phyloP scores from a whole-genome alignment of 1,284 basidiomycete genomes.

The Xerocomus minutiporus region DNA sequence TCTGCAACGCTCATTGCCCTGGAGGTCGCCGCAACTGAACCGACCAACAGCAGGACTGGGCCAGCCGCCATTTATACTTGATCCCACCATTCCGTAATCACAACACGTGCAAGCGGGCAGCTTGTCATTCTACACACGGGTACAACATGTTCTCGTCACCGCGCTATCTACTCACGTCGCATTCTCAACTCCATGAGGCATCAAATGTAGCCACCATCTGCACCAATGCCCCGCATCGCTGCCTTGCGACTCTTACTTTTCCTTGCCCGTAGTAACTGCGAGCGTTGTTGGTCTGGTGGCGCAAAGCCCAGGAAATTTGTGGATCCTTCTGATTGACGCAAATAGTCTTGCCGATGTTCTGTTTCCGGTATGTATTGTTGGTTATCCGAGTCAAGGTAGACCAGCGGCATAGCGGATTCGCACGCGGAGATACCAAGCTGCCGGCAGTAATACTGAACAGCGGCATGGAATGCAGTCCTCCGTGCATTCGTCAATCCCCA shows the following conservation, averaged over 20 bases:
- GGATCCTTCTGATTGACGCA: neutral
- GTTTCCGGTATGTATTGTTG: constrained; percentile 26
- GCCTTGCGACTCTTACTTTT: constrained; percentile 49
- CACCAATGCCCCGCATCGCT: constrained; percentile 41
- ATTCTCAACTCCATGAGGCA: neutral
- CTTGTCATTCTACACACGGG: constrained; percentile 1
- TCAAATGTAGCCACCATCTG: constrained; percentile 15
- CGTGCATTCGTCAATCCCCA: constrained; percentile 59
- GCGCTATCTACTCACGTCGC: neutral
- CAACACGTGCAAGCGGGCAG: constrained; percentile 14
- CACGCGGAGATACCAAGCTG: constrained; percentile 61
- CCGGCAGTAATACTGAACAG: constrained; percentile 63
- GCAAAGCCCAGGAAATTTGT: constrained; percentile 44
- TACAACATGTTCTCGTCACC: constrained; percentile 14
- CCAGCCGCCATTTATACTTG: constrained; percentile 23
- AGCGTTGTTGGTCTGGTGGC: constrained; percentile 37
- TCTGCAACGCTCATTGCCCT: constrained; percentile 34
- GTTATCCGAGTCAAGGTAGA: constrained; percentile 42
- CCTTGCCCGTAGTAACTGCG: constrained; percentile 40
- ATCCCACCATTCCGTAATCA: constrained; percentile 23
- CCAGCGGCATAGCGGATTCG: constrained; percentile 56
- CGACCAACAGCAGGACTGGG: neutral
- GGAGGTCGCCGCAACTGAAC: constrained; percentile 22
- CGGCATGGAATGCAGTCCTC: constrained; percentile 72
- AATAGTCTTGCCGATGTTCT: too few species aligned